These are phyloP conservation scores for Coleophoma crateriformis DNA, from an alignment of 2,329 filamentous ascomycete genomes.

Conservation along the genomic window DNA sequence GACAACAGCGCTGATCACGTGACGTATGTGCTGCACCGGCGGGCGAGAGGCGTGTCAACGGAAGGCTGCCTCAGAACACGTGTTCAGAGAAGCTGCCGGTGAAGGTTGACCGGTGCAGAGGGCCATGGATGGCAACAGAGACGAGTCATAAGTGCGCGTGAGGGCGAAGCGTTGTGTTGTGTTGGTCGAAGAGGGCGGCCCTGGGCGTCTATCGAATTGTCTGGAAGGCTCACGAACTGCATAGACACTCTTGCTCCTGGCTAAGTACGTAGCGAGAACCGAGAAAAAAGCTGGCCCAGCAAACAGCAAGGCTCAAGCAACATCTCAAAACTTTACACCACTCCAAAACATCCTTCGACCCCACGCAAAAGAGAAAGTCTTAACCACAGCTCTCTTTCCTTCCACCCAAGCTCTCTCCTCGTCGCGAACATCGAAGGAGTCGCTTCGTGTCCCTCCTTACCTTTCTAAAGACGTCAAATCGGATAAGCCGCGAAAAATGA, in stretches of 20 bases:
- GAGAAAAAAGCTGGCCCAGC: neutral
- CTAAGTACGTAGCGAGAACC: neutral
- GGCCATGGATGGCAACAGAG: too few species aligned
- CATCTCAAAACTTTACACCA: neutral
- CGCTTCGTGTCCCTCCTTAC: too few species aligned
- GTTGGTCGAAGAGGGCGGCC: too few species aligned
- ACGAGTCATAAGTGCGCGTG: too few species aligned
- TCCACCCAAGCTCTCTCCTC: neutral
- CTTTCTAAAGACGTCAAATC: neutral
- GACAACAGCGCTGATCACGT: too few species aligned
- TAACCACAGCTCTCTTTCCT: neutral
- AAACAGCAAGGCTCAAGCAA: neutral
- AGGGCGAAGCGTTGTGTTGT: too few species aligned
- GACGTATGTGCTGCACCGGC: too few species aligned
- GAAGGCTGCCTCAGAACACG: too few species aligned
- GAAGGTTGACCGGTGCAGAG: too few species aligned
- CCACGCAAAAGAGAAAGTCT: neutral
- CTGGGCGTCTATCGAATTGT: neutral
- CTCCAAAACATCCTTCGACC: neutral
- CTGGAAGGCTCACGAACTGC: neutral
- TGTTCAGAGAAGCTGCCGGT: too few species aligned
- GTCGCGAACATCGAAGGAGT: neutral
- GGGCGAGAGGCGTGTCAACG: too few species aligned
- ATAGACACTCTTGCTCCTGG: too few species aligned
- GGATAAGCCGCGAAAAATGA: slow-evolving; percentile 13